Conservation (phyloP, 2,329 filamentous ascomycete genomes). For the Ascochyta lentis region DNA sequence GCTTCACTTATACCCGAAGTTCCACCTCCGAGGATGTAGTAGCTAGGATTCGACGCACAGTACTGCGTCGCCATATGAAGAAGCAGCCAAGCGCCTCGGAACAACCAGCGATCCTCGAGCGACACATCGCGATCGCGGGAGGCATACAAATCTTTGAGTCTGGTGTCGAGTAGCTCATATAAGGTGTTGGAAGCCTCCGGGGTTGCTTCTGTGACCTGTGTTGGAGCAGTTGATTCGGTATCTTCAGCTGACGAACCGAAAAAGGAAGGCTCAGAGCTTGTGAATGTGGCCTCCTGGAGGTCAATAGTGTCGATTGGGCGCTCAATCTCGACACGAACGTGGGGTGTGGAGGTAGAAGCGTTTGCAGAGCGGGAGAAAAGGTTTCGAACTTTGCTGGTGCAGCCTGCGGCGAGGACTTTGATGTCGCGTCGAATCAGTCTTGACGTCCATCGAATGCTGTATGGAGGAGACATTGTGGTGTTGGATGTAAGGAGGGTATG, state of each 20-base stretch:
- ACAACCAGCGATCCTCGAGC: constrained; percentile 23
- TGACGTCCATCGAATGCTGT: constrained; percentile 16
- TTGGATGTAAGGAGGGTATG: not conserved
- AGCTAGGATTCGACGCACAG: constrained; percentile 23
- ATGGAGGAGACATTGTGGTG: constrained; percentile 2
- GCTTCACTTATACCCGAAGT: not conserved
- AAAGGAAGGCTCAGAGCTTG: not conserved
- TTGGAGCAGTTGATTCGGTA: not conserved
- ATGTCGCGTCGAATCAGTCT: constrained; percentile 31
- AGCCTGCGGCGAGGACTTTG: constrained; percentile 16
- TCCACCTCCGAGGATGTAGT: constrained; percentile 13
- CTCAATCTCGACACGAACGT: not conserved
- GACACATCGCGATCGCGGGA: constrained; percentile 14
- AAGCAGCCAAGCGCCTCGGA: constrained; percentile 29
- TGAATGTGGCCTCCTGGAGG: not conserved
- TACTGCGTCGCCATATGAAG: constrained; percentile 23
- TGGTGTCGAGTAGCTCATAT: constrained; percentile 20
- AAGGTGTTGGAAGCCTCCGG: constrained; percentile 2
- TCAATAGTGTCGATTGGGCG: not conserved
- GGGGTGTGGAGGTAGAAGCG: not conserved
- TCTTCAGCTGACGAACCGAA: not conserved
- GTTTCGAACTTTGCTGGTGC: not conserved
- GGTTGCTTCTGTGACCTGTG: not conserved
- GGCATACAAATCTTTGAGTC: constrained; percentile 15
- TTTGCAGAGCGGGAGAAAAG: not conserved